These are phyloP conservation scores for Leishmania arabica DNA, from an alignment of 208 protist species.

Conservation along the genomic window DNA sequence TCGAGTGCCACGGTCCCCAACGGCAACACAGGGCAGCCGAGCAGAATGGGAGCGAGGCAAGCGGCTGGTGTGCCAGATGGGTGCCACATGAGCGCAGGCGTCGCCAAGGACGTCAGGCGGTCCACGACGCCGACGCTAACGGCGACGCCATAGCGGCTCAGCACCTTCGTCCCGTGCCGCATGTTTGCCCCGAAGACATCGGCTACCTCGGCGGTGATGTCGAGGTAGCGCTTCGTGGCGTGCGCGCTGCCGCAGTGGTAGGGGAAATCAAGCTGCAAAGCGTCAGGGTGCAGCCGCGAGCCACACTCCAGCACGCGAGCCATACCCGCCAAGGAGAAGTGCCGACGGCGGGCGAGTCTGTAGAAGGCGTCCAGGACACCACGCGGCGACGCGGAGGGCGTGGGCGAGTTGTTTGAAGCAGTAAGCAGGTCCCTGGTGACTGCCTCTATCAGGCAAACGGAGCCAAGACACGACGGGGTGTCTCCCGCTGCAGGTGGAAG, in stretches of 20 bases:
- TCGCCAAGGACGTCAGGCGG: slow-evolving; percentile 22
- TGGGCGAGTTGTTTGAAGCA: not conserved
- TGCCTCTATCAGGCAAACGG: slow-evolving; percentile 63
- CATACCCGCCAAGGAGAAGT: slow-evolving; percentile 58
- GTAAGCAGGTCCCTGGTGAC: slow-evolving; percentile 27
- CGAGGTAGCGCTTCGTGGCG: slow-evolving; percentile 71
- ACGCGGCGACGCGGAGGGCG: not conserved
- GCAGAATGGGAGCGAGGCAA: slow-evolving; percentile 68
- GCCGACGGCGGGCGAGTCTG: slow-evolving; percentile 45
- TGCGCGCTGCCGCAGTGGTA: slow-evolving; percentile 82
- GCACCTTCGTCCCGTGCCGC: slow-evolving; percentile 70
- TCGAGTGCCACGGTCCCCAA: slow-evolving; percentile 65
- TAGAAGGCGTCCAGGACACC: slow-evolving; percentile 55
- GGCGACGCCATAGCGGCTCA: slow-evolving; percentile 79
- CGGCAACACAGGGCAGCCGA: slow-evolving; percentile 44
- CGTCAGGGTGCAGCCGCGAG: slow-evolving; percentile 42
- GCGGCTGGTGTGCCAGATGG: slow-evolving; percentile 71
- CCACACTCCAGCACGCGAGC: slow-evolving; percentile 46
- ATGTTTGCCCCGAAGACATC: slow-evolving; percentile 37
- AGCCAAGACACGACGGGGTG: slow-evolving; percentile 30
- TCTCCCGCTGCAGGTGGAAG: not conserved
- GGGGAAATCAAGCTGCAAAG: slow-evolving; percentile 68
- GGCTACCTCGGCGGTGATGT: slow-evolving; percentile 57
- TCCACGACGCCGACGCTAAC: slow-evolving; percentile 64
- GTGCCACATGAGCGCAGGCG: slow-evolving; percentile 71